A percentile compares a stretch with the other conserved stretches of the same genome.
Evolutionary conservation across 2,329 filamentous ascomycete species (phyloP).

Genomic region (Penicillium sp.): DNA sequence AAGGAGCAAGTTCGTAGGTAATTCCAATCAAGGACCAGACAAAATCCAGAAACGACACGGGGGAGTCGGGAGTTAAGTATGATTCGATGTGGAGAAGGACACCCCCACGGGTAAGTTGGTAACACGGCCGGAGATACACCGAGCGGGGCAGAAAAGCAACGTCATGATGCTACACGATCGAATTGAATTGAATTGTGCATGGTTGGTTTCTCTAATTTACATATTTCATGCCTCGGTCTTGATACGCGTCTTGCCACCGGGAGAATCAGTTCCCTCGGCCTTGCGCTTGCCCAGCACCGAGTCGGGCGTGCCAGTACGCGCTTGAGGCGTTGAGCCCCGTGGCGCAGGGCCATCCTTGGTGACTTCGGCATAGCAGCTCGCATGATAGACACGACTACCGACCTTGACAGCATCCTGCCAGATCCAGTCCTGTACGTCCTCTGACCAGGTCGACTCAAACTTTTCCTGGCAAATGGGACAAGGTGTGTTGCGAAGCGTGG

Average conservation of each 20-base stretch:
- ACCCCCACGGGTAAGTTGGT: background rate
- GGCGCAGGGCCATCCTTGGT: constrained; percentile 61
- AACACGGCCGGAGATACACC: constrained; percentile 23
- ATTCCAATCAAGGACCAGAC: background rate
- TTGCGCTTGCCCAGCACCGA: constrained; percentile 73
- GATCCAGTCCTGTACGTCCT: constrained; percentile 93
- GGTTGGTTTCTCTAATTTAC: constrained; percentile 11
- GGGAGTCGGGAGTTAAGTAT: background rate
- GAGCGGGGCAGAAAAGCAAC: constrained; percentile 31
- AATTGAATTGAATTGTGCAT: background rate
- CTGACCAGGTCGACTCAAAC: constrained; percentile 89
- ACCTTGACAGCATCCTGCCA: constrained; percentile 87
- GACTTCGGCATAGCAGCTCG: constrained; percentile 83
- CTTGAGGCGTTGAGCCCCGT: constrained; percentile 38
- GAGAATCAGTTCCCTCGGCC: constrained; percentile 56
- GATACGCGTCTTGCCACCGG: constrained; percentile 41
- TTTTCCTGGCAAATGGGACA: constrained; percentile 96
- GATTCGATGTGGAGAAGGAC: constrained; percentile 3
- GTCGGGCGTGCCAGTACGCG: constrained; percentile 59
- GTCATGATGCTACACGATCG: constrained; percentile 16
- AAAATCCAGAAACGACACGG: background rate
- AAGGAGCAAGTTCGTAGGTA: background rate
- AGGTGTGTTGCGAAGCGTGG: constrained; percentile 70
- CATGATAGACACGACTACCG: constrained; percentile 81
- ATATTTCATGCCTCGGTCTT: constrained; percentile 40